Evolutionary conservation across 2,329 filamentous ascomycete genomes (phyloP).

Genomic region (Parastagonospora nodorum): DNA sequence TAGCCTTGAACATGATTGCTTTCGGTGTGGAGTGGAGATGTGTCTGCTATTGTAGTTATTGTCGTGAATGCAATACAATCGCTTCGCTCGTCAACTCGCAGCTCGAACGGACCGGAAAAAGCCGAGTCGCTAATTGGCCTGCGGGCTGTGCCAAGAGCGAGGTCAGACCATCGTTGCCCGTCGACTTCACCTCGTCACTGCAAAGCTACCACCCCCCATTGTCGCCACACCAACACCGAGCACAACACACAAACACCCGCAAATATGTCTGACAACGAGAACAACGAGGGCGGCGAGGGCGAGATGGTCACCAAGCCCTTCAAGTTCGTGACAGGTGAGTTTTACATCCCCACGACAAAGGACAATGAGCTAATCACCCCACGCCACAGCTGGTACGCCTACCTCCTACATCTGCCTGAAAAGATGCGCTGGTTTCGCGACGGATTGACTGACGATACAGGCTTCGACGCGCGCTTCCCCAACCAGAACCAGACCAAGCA

Average conservation of each 20-base stretch:
- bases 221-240: conserved; percentile 26
- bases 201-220: conserved; percentile 35
- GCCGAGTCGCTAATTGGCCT: conserved; percentile 39
- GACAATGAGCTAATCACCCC: conserved; percentile 34
- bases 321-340: conserved; percentile 99
- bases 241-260: conserved; percentile 45
- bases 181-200: conserved; percentile 38
- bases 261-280: conserved; percentile 78
- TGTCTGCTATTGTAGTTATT: no score
- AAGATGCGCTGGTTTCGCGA: conserved; percentile 5
- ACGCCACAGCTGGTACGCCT: conserved; percentile 48
- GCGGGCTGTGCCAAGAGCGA: conserved; percentile 28
- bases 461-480: conserved; percentile 98
- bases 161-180: conserved; percentile 38
- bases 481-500: conserved; percentile 99
- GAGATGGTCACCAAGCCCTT: conserved; percentile 96
- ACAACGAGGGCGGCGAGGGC: conserved; percentile 62
- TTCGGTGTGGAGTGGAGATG: conserved; percentile 26
- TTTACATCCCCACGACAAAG: conserved; percentile 14
- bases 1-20: conserved; percentile 40
- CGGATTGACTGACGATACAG: conserved; percentile 55
- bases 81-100: no score
- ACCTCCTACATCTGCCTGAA: conserved; percentile 9
- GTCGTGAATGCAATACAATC: conserved; percentile 21
- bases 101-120: conserved; percentile 22